These are phyloP conservation scores for Exophiala viscosa DNA, from an alignment of 2,329 filamentous ascomycete species.

Conservation along the genomic window DNA sequence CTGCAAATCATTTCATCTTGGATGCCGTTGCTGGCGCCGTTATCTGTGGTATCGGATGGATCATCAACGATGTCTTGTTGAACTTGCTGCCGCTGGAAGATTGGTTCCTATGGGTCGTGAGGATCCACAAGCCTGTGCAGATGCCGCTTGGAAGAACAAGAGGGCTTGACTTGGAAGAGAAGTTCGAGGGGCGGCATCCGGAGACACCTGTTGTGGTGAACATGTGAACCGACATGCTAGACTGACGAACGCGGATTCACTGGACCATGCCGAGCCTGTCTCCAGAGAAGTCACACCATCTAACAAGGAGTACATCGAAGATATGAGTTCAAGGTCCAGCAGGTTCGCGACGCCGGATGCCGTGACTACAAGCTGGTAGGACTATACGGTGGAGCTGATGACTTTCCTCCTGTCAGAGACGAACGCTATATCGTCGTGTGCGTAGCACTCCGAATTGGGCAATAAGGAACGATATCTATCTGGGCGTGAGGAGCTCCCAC, in stretches of 20 bases:
- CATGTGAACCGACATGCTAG: neutral
- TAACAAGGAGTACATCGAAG: no score
- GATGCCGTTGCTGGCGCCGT: constrained; percentile 66
- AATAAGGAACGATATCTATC: no score
- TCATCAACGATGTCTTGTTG: constrained; percentile 51
- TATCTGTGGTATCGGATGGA: constrained; percentile 64
- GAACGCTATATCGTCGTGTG: no score
- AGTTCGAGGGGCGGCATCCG: constrained; percentile 4
- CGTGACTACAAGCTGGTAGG: no score
- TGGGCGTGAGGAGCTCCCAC: no score
- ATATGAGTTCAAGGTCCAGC: no score
- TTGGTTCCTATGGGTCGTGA: constrained; percentile 60
- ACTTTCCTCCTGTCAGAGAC: no score
- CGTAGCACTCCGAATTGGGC: no score
- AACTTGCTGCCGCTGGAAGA: constrained; percentile 66
- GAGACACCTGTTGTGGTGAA: constrained; percentile 1
- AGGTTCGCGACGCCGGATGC: no score
- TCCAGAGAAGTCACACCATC: no score
- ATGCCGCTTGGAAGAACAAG: constrained; percentile 2
- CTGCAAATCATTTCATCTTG: constrained; percentile 69
- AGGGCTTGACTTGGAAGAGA: constrained; percentile 2
- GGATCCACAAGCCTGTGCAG: constrained; percentile 60
- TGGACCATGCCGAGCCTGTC: neutral
- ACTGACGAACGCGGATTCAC: no score
- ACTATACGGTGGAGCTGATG: no score